phyloP scores from a whole-genome alignment of 345 rosid species.

The Viola odorata region DNA sequence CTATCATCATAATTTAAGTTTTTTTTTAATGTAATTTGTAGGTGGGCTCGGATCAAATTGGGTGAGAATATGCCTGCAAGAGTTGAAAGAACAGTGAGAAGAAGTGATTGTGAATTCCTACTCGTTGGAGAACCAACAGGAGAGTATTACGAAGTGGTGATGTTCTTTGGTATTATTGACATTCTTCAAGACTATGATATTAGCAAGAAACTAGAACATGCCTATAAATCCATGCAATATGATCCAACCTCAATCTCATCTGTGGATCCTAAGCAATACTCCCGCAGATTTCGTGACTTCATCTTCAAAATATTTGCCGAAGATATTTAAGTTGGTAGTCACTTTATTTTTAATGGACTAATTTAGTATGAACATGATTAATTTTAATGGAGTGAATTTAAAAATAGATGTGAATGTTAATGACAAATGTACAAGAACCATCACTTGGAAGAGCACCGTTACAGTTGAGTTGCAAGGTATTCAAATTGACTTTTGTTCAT shows the following conservation, averaged over 20 bases:
- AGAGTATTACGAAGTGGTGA: conserved; percentile 67
- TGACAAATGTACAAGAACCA: no score
- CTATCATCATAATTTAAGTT: not conserved
- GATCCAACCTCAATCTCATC: conserved; percentile 84
- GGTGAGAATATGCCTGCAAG: conserved; percentile 77
- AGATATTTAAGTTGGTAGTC: conserved; percentile 28
- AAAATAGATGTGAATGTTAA: no score
- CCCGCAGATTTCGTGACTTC: conserved; percentile 78
- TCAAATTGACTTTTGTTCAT: no score
- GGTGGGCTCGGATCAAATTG: conserved; percentile 73
- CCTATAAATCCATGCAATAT: conserved; percentile 77
- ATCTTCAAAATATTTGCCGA: conserved; percentile 60
- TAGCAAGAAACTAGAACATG: conserved; percentile 88
- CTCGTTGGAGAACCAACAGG: conserved; percentile 75
- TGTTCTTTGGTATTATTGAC: conserved; percentile 86
- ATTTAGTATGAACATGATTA: no score
- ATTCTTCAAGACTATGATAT: conserved; percentile 90
- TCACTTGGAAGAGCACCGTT: no score
- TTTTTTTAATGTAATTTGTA: conserved; percentile 12
- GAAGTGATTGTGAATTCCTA: conserved; percentile 44
- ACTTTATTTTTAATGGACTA: no score
- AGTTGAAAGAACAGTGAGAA: conserved; percentile 67
- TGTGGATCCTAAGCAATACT: conserved; percentile 79
- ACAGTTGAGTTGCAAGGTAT: no score
- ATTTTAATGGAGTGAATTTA: no score